Evolutionary conservation across 2,329 filamentous ascomycete species (phyloP).

Genomic region (Aquanectria penicillioides): DNA sequence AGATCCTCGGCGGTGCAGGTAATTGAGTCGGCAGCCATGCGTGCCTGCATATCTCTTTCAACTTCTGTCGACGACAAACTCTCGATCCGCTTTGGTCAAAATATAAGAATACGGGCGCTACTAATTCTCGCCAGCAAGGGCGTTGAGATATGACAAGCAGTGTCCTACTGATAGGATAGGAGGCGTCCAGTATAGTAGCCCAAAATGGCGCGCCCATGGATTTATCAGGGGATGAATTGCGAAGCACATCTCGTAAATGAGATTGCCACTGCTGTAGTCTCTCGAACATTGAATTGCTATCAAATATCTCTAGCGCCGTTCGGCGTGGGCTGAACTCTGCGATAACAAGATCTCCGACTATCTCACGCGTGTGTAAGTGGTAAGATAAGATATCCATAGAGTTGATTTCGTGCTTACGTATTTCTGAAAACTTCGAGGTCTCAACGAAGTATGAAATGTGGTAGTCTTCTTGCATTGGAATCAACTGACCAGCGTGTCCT

Average conservation of each 20-base stretch:
- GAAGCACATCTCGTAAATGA: constrained; percentile 10
- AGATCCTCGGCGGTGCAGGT: constrained; percentile 32
- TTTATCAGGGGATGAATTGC: constrained; percentile 15
- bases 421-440: constrained; percentile 15
- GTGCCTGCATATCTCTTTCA: constrained; percentile 14
- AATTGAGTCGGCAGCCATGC: constrained; percentile 28
- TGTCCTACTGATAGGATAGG: constrained; percentile 32
- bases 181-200: constrained; percentile 26
- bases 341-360: constrained; percentile 33
- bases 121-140: neutral
- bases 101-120: constrained; percentile 27
- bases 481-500: neutral
- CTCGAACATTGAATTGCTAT: neutral
- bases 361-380: neutral
- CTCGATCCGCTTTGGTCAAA: constrained; percentile 15
- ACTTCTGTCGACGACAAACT: constrained; percentile 5
- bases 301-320: neutral
- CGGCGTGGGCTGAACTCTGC: constrained; percentile 32
- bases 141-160: rapidly evolving
- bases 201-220: constrained; percentile 23
- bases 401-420: constrained; percentile 3
- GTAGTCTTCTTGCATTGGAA: constrained; percentile 15
- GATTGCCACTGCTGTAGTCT: constrained; percentile 26
- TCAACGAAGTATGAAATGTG: constrained; percentile 28
- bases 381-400: rapidly evolving